phyloP scores from a whole-genome alignment of 768 basidiomycete genomes.

The Boletus rubroflammeus region DNA sequence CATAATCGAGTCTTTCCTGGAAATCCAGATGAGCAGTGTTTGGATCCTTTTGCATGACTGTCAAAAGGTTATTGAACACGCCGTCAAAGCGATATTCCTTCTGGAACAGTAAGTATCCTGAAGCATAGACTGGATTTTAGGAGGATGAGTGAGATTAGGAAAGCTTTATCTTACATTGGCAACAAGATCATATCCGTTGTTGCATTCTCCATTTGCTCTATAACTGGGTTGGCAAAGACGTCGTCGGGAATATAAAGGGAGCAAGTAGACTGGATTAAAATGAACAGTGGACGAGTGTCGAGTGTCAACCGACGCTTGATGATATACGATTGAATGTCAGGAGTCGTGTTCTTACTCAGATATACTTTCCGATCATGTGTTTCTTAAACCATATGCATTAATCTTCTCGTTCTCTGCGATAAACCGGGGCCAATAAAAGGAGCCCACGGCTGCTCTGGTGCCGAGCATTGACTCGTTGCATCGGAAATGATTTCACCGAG shows the following conservation, averaged over 20 bases:
- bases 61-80: slow-evolving; percentile 10
- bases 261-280: not conserved
- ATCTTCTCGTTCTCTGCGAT: not conserved
- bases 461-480: not conserved
- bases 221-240: slow-evolving; percentile 4
- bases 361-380: slow-evolving; percentile 1
- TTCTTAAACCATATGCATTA: slow-evolving; percentile 5
- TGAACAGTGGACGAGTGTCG: not conserved
- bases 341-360: not conserved
- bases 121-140: not conserved
- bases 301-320: slow-evolving; percentile 6
- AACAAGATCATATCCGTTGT: slow-evolving; percentile 3
- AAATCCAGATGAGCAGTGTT: slow-evolving; percentile 10
- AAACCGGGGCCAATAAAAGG: slow-evolving; percentile 13
- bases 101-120: slow-evolving; percentile 17
- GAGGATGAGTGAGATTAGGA: no score
- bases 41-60: slow-evolving; percentile 7
- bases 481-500: not conserved
- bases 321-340: slow-evolving; percentile 9
- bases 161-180: slow-evolving; percentile 6
- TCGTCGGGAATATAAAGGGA: slow-evolving; percentile 6
- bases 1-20: slow-evolving; percentile 8
- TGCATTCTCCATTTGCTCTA: slow-evolving; percentile 10
- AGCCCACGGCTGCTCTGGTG: slow-evolving; percentile 2
- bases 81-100: slow-evolving; percentile 12